Conservation (phyloP, 495 filamentous ascomycete species). For the Aspergillus incahuasiensis region DNA sequence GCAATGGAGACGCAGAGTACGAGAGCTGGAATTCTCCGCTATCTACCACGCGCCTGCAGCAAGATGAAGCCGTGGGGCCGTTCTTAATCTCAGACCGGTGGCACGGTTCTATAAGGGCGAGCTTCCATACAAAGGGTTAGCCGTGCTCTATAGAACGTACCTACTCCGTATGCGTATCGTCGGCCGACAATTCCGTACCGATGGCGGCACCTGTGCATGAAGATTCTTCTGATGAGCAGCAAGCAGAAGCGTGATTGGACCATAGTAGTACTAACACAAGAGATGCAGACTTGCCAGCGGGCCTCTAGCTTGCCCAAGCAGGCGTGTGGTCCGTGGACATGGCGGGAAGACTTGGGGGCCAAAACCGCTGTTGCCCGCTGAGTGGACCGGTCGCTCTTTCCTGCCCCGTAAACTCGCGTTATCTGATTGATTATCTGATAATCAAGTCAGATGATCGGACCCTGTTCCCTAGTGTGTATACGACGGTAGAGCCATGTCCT, state of each 20-base stretch:
- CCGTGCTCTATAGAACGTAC: background rate
- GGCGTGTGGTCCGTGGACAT: background rate
- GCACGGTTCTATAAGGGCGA: background rate
- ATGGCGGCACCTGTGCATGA: constrained; percentile 2
- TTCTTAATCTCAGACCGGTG: background rate
- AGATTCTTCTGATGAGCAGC: background rate
- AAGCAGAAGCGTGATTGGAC: background rate
- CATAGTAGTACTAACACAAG: background rate
- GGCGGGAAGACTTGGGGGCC: background rate
- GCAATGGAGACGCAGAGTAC: background rate
- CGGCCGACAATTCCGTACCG: background rate
- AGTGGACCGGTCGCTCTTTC: background rate
- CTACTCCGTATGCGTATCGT: no score
- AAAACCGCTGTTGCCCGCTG: background rate
- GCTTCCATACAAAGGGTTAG: background rate
- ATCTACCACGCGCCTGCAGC: background rate
- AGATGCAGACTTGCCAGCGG: background rate
- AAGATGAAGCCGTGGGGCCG: background rate
- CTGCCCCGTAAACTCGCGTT: background rate
- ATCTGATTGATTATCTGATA: constrained; percentile 12
- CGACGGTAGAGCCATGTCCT: no score
- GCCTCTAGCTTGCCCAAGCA: background rate
- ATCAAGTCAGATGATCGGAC: background rate
- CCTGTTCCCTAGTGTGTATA: background rate
- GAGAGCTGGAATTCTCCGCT: background rate